These are phyloP conservation scores for Fraxinus angustifolia DNA, from an alignment of 305 asterid species.

Conservation along the genomic window DNA sequence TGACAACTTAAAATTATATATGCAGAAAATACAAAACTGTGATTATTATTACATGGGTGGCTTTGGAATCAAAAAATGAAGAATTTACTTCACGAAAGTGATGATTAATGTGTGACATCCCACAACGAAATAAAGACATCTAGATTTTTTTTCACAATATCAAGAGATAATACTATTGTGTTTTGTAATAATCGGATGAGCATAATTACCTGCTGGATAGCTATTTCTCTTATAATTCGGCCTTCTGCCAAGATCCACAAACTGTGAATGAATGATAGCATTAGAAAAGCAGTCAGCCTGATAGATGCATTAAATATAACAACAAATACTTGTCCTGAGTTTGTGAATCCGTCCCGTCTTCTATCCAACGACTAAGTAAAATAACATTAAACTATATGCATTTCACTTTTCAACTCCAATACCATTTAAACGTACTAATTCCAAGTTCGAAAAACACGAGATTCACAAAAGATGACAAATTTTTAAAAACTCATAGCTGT, in stretches of 20 bases:
- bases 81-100: not conserved
- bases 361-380: not conserved
- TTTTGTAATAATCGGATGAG: not conserved
- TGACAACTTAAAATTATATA: not conserved
- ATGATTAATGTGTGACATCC: not conserved
- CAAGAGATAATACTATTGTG: not conserved
- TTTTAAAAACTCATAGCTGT: not conserved
- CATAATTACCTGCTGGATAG: constrained; percentile 38
- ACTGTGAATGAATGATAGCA: constrained; percentile 27
- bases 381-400: not conserved
- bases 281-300: constrained; percentile 18
- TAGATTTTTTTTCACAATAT: not conserved
- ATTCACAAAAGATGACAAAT: not conserved
- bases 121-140: not conserved
- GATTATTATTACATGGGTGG: not conserved
- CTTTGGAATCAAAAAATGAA: not conserved
- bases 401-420: not conserved
- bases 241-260: constrained; percentile 43
- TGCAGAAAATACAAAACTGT: not conserved
- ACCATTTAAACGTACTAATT: not conserved
- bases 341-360: not conserved
- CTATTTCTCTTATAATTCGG: constrained; percentile 36
- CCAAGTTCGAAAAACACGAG: not conserved
- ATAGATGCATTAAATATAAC: not conserved
- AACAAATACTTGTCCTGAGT: not conserved